Evolutionary conservation across 2,329 filamentous ascomycete genomes (phyloP), one percentile per base, ranked within the genome.

Genomic region (Aspergillus ruber): DNA sequence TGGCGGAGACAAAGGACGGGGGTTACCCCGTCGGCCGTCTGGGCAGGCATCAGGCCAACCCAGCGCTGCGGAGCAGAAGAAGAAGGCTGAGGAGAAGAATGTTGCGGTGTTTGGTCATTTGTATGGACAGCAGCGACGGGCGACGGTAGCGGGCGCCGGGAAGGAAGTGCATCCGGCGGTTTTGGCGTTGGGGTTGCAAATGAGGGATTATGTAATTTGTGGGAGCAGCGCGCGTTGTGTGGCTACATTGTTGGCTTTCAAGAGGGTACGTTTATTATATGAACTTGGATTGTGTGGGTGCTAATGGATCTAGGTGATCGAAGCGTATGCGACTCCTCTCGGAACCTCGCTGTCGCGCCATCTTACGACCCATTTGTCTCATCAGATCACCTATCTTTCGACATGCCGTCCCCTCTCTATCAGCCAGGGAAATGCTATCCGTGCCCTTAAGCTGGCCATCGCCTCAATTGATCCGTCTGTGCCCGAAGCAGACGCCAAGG

Each of bases 371-470:
- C 89, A 97, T 68, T 82, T 98, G 50, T 93, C 90, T 61, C 88
- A 90, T 33, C 93, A 98, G 70, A 96, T 98, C 62, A 90, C 94
- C 55, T 96, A 94, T 64, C 80, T 98, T 51, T 88, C 88, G 50
- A 89, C 89, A 56, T 96, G 90, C 63, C 84, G 93, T n/a, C 90
- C 93, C 29, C 87, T 98, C 71, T 94, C 88, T 56, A 93, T 95
- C 69, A 89, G 88, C 52, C 95, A 97, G 84, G 93, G 93, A 51
- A 98, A 97, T 67, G 90, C 90, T 32, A 95, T 98, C 64, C 83
- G 93, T 46, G 91, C 90, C 78, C 79, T 98, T 43, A 98, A 98
- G 74, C 82, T 95, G 42, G 83, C 89, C 61, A 91, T 98, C 63
- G 86, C 88, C 60, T 89, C 89, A 58, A 84, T 96, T 49, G 90